phyloP scores from a whole-genome alignment of 176 grass and related monocot species.

The Carex kokanica region DNA sequence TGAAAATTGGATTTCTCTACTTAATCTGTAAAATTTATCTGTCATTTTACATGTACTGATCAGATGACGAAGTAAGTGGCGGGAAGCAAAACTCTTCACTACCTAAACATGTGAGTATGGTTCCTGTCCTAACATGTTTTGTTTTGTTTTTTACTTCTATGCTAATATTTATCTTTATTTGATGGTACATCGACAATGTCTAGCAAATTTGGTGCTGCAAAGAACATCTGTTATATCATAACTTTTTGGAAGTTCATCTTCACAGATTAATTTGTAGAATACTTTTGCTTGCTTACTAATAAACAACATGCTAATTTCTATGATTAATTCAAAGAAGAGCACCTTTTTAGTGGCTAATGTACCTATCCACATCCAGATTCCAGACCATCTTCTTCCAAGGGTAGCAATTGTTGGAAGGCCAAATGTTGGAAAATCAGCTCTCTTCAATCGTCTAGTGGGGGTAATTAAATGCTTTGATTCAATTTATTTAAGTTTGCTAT shows the following conservation, averaged over 20 bases:
- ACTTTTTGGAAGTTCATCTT: not conserved
- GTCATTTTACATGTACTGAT: conserved; percentile 6
- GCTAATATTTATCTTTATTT: not conserved
- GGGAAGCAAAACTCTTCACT: conserved; percentile 41
- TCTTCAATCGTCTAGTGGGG: conserved; percentile 93
- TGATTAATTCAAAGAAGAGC: not conserved
- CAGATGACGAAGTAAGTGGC: conserved; percentile 64
- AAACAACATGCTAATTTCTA: not conserved
- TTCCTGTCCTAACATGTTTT: conserved; percentile 19
- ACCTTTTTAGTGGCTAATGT: conserved; percentile 14
- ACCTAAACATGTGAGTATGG: conserved; percentile 66
- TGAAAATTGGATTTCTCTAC: not conserved
- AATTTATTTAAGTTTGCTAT: not conserved
- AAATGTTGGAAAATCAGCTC: conserved; percentile 94
- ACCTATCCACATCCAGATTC: conserved; percentile 46
- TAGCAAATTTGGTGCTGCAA: not conserved
- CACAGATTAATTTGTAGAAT: not conserved
- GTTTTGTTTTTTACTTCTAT: not conserved
- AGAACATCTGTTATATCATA: not conserved
- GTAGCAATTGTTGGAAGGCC: conserved; percentile 84
- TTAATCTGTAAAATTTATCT: not conserved
- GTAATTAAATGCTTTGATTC: conserved; percentile 36
- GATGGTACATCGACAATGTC: not conserved
- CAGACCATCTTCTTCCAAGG: conserved; percentile 74
- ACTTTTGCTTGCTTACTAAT: not conserved